These are phyloP conservation scores for Paramarasmius palmivorus DNA, from an alignment of 1,284 basidiomycete genomes.

Conservation along the genomic window DNA sequence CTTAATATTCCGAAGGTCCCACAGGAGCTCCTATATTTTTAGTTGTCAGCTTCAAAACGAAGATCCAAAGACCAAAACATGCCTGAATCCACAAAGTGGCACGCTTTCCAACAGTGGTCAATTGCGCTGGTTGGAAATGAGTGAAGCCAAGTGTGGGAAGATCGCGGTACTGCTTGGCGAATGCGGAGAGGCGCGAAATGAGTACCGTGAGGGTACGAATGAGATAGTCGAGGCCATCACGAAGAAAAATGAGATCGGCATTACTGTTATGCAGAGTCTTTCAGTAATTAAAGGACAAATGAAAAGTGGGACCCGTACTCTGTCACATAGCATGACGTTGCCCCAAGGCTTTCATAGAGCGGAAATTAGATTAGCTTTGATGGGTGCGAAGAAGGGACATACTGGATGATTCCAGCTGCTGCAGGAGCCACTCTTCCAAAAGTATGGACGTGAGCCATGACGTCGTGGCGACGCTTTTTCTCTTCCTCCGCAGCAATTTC, in stretches of 20 bases:
- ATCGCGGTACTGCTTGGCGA: slow-evolving; percentile 72
- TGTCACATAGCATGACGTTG: slow-evolving; percentile 98
- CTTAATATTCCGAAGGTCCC: slow-evolving; percentile 94
- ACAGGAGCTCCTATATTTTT: slow-evolving; percentile 81
- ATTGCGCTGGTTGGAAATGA: slow-evolving; percentile 98
- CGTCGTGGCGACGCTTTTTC: slow-evolving; percentile 97
- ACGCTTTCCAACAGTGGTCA: slow-evolving; percentile 99
- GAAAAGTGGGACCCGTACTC: slow-evolving; percentile 58
- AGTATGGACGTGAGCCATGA: slow-evolving; percentile 99
- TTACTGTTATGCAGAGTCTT: slow-evolving; percentile 55
- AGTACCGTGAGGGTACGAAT: slow-evolving; percentile 87
- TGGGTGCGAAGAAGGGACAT: slow-evolving; percentile 27
- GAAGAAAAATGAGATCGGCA: slow-evolving; percentile 96
- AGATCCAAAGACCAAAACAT: slow-evolving; percentile 12
- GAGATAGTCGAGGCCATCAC: slow-evolving; percentile 83
- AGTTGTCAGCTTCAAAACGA: slow-evolving; percentile 2
- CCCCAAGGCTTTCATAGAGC: slow-evolving; percentile 72
- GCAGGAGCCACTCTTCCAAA: slow-evolving; percentile 94
- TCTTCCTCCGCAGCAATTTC: slow-evolving; percentile 92
- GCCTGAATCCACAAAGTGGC: slow-evolving; percentile 96
- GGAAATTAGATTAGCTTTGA: slow-evolving; percentile 7
- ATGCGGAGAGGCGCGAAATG: slow-evolving; percentile 84
- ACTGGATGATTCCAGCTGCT: slow-evolving; percentile 98
- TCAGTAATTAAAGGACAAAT: background rate
- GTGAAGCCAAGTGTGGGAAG: slow-evolving; percentile 96